A percentile compares a stretch with the other conserved stretches of the same genome.
Conservation (phyloP, 2,329 filamentous ascomycete species). For the Fusarium sulawesiense region DNA sequence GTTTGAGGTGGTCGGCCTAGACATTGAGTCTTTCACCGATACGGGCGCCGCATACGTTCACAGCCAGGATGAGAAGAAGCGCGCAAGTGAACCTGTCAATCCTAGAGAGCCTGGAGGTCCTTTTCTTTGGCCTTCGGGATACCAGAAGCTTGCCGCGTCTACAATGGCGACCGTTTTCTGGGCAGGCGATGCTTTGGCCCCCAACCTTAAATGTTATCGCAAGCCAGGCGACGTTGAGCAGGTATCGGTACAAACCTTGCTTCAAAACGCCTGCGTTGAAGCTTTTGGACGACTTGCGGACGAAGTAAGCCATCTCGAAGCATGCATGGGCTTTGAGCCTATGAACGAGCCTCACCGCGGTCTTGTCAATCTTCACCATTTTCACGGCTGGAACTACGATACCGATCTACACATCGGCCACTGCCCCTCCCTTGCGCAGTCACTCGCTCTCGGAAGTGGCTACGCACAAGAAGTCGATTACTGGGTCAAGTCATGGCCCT, state of each 20-base stretch:
- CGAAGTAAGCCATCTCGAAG: conserved; percentile 48
- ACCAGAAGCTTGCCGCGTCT: conserved; percentile 53
- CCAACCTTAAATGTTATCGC: conserved; percentile 42
- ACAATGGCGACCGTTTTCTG: conserved; percentile 48
- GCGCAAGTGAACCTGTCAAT: conserved; percentile 42
- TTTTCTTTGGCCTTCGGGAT: conserved; percentile 53
- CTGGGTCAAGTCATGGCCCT: conserved; percentile 57
- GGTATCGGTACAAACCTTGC: conserved; percentile 46
- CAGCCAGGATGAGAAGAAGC: conserved; percentile 50
- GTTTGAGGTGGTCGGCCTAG: conserved; percentile 55
- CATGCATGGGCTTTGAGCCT: conserved; percentile 55
- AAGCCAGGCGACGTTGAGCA: conserved; percentile 28
- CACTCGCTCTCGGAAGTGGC: conserved; percentile 56
- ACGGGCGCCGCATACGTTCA: conserved; percentile 52
- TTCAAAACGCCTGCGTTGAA: conserved; percentile 51
- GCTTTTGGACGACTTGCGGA: conserved; percentile 53
- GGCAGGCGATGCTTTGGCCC: conserved; percentile 48
- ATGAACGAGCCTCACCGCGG: conserved; percentile 58
- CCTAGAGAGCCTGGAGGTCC: conserved; percentile 51
- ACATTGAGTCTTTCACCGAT: conserved; percentile 52
- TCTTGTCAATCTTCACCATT: conserved; percentile 54
- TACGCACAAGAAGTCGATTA: conserved; percentile 53
- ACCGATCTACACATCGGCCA: conserved; percentile 57
- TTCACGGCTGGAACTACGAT: conserved; percentile 56
- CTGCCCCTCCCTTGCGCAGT: conserved; percentile 53